These are phyloP conservation scores for Pachysandra terminalis DNA, from an alignment of 164 flowering plant genomes.

Conservation along the genomic window DNA sequence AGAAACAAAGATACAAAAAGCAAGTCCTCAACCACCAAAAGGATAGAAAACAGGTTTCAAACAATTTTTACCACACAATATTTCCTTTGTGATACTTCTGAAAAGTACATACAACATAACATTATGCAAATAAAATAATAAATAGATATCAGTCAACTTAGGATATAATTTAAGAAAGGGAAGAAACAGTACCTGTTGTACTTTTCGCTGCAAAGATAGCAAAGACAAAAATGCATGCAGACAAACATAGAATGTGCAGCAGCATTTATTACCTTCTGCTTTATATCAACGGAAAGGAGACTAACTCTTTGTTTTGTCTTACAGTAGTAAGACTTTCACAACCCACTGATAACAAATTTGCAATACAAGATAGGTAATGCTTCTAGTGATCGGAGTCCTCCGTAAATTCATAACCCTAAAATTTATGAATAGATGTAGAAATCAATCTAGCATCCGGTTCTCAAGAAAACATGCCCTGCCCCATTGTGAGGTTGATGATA, in stretches of 20 bases:
- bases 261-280: slow-evolving; percentile 5
- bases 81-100: too few relatives aligned
- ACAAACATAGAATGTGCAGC: background rate
- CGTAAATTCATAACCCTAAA: background rate
- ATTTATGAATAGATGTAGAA: slow-evolving; percentile 5
- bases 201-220: background rate
- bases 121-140: too few relatives aligned
- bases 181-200: background rate
- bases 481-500: slow-evolving; percentile 19
- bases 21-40: too few relatives aligned
- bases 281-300: background rate
- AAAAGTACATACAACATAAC: too few relatives aligned
- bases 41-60: too few relatives aligned
- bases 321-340: background rate
- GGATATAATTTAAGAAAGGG: background rate
- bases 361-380: background rate
- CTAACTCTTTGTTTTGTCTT: background rate
- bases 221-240: background rate
- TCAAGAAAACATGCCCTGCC: background rate
- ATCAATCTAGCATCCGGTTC: slow-evolving; percentile 1
- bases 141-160: too few relatives aligned
- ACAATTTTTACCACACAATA: too few relatives aligned
- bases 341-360: background rate
- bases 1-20: too few relatives aligned
- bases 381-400: background rate